phyloP scores from a whole-genome alignment of 2,329 filamentous ascomycete species.

The Cercospora sp. region DNA sequence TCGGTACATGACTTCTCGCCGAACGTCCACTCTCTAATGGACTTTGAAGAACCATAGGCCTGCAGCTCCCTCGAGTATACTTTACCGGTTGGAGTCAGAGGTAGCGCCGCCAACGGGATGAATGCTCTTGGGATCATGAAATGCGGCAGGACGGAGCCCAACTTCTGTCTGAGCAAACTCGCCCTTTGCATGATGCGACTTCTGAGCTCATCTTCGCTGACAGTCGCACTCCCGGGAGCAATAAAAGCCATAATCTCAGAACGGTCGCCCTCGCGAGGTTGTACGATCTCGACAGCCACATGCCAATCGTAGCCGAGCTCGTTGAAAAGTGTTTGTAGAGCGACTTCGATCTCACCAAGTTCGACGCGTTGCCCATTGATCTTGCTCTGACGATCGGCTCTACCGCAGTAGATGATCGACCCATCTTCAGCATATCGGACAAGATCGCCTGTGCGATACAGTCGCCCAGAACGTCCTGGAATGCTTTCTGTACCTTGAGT shows the following conservation, averaged over 20 bases:
- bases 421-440: background rate
- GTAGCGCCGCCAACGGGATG: background rate
- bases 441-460: background rate
- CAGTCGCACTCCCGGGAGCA: background rate
- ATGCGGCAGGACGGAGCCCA: background rate
- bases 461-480: background rate
- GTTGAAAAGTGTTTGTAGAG: background rate
- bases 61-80: background rate
- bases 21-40: background rate
- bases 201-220: background rate
- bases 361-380: background rate
- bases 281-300: background rate
- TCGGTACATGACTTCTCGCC: background rate
- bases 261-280: background rate
- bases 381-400: background rate
- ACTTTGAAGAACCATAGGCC: background rate
- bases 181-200: background rate
- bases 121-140: background rate
- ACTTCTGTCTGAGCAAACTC: background rate
- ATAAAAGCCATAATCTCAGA: background rate
- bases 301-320: background rate
- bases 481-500: too few species aligned
- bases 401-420: background rate
- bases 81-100: background rate
- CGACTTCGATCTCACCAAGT: background rate